Evolutionary conservation across 768 basidiomycete genomes (phyloP), one percentile per base, ranked within the genome.

Genomic region (Grammothele lineata): DNA sequence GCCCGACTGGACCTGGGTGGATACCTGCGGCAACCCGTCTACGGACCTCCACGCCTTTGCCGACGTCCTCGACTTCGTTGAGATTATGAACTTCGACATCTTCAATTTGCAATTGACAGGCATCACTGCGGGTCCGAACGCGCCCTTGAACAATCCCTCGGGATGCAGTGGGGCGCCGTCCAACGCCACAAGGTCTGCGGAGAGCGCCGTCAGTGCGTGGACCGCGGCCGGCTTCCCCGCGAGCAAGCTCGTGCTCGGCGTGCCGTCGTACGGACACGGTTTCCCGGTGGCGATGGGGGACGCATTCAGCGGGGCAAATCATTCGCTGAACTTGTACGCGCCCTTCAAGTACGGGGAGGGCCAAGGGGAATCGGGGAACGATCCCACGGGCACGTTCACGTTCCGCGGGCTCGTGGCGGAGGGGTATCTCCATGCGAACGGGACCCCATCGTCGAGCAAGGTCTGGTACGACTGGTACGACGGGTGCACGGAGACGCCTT

Each of bases 191-290:
- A n/a, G n/a, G n/a, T 95, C 92, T 32, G 92, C 87, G 8, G 70
- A 73, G 24, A 83, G 83, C 4, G 83, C 87, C 2, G 76, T 96
- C 37, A 62, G 70, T 12, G 75, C 78, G 6, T 97, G 93, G 94
- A 79, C 74, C 0, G 49, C 55, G 0, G 92, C 92, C 32, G 85
- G 87, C 8, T 83, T 97, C 67, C 86, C 92, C 11, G 67, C 73
- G 3, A 64, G 57, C 40, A 66, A 87, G 67, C 80, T 96, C 49
- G 76, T 92, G 19, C 79, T 97, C 5, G 94, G 92, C 39, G 81
- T 93, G 1, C 80, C 92, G 9, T 70, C 82, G 18, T 93, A 89
- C 63, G 90, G 88, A 2, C 90, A 89, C 66, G 78, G 85, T 30
- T 92, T 70, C 70, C 18, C 52, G 5, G 70, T 75, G 22, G 43